phyloP scores from a whole-genome alignment of 23 red algal species.

The Cyanidioschyzon merolae region DNA sequence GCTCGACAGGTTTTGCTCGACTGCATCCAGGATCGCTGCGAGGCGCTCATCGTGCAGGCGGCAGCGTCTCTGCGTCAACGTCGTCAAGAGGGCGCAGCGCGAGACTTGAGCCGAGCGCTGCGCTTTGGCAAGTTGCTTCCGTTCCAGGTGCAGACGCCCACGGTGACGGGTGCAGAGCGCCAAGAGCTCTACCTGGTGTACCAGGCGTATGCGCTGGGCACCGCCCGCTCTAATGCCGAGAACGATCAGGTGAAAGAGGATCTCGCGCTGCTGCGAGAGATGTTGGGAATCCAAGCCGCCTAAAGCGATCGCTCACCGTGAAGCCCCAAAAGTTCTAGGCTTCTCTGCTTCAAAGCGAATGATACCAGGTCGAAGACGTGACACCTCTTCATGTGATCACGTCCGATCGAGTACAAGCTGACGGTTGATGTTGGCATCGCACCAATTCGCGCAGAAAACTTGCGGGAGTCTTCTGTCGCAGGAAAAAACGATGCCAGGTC shows the following conservation, averaged over 20 bases:
- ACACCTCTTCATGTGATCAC: no score
- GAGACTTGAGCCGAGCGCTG: conserved; percentile 66
- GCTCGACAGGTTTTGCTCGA: conserved; percentile 53
- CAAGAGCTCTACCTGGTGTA: conserved; percentile 82
- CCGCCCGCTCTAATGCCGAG: neutral
- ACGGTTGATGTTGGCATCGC: no score
- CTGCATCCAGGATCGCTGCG: conserved; percentile 76
- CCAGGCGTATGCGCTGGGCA: conserved; percentile 69
- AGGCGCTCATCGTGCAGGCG: conserved; percentile 69
- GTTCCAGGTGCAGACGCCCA: conserved; percentile 44
- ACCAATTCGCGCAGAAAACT: no score
- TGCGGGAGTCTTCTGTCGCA: no score
- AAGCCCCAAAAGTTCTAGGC: no score
- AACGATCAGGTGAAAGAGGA: conserved; percentile 2
- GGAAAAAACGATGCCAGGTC: no score
- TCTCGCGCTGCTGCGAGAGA: conserved; percentile 9
- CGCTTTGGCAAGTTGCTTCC: conserved; percentile 84
- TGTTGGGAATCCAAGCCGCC: neutral
- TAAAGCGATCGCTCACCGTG: no score
- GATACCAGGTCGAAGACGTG: no score
- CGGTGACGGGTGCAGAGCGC: conserved; percentile 56
- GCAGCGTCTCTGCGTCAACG: conserved; percentile 61
- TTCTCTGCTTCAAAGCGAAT: no score
- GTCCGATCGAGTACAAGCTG: no score
- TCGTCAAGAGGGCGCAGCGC: conserved; percentile 37